Evolutionary conservation across 2,329 filamentous ascomycete species (phyloP).

Genomic region (Arthrobotrys sinensis): DNA sequence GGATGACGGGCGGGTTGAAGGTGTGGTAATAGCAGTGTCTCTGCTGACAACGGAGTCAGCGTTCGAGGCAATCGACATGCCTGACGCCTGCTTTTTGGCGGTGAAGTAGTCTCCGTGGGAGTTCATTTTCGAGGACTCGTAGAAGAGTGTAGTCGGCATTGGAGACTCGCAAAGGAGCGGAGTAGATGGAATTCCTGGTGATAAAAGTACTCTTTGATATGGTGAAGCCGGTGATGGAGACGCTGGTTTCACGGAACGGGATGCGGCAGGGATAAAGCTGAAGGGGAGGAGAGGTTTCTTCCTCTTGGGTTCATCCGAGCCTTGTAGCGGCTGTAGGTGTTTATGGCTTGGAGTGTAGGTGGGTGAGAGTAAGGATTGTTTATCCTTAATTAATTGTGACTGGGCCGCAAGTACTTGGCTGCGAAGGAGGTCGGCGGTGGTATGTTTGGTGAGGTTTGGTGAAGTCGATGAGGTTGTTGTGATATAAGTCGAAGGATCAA

Average conservation of each 20-base stretch:
- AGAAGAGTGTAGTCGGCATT: slow-evolving; percentile 60
- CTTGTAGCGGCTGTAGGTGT: slow-evolving; percentile 44
- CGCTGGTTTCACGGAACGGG: slow-evolving; percentile 54
- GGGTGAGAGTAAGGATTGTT: slow-evolving; percentile 45
- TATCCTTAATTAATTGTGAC: slow-evolving; percentile 54
- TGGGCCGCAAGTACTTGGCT: slow-evolving; percentile 56
- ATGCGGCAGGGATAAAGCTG: slow-evolving; percentile 61
- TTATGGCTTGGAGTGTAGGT: slow-evolving; percentile 35
- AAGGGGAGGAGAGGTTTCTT: slow-evolving; percentile 60
- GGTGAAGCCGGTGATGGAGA: slow-evolving; percentile 12
- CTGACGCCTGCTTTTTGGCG: slow-evolving; percentile 48
- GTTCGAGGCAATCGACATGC: slow-evolving; percentile 58
- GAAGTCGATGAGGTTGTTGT: slow-evolving; percentile 12
- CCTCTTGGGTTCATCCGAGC: slow-evolving; percentile 60
- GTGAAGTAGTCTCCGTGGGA: slow-evolving; percentile 55
- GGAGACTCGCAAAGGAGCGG: slow-evolving; percentile 57
- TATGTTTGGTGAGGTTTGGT: not conserved
- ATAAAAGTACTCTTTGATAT: slow-evolving; percentile 34
- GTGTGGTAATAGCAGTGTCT: slow-evolving; percentile 55
- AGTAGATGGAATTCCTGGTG: slow-evolving; percentile 33
- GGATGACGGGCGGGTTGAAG: slow-evolving; percentile 54
- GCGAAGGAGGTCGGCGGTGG: slow-evolving; percentile 40
- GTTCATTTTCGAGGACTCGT: slow-evolving; percentile 55
- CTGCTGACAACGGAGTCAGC: slow-evolving; percentile 52
- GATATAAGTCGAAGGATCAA: slow-evolving; percentile 42